Base-by-base conservation (phyloP, 306 rosid species). In the Prosopis cineraria region DNA sequence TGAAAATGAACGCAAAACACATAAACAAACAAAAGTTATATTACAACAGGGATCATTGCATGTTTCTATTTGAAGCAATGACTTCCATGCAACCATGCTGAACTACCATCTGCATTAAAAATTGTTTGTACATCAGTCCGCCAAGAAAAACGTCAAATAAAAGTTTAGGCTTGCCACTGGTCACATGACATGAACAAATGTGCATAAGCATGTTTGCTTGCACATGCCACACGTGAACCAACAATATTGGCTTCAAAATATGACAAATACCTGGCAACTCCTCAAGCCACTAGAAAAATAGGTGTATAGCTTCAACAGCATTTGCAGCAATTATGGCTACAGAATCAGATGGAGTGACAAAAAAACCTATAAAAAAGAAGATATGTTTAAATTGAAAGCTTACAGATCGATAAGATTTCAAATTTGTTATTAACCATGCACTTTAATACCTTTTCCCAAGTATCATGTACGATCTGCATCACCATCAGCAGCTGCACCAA, bases 401-500 rank as follows among this genome's bases (percentile, higher is more conserved):
- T 73, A 69, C 37, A 27, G 52, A n/a, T 65, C 10, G 8, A 80
- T 20, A 39, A 71, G 19, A 72, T 55, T 55, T 73, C 33, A 55
- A 73, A 55, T 52, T 77, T 43, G 17, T 30, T 30, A 50, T 70
- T 10, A 39, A 66, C 29, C 14, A 40, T 56, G 14, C 34, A 50
- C 41, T 37, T 65, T n/a, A 20, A 4, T 65, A 95, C 99, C 99
- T 95, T 93, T 95, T 95, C 27, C 99, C 99, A 30, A 95, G 98
- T 83, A 95, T 58, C 99, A 95, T 95, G 88, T 95, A 40, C 98
- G 99, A 82, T 95, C 99, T 50, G 99, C 99, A 82, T 95, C 99
- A 83, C 99, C 99, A 85, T 95, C 99, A 80, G 98, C 90, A 82
- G 99, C 99, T 74, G 96, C 99, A 82, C 99, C 99, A 83, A 95